Evolutionary conservation across 2,329 filamentous ascomycete species (phyloP).

Genomic region (Cytospora schulzeri): DNA sequence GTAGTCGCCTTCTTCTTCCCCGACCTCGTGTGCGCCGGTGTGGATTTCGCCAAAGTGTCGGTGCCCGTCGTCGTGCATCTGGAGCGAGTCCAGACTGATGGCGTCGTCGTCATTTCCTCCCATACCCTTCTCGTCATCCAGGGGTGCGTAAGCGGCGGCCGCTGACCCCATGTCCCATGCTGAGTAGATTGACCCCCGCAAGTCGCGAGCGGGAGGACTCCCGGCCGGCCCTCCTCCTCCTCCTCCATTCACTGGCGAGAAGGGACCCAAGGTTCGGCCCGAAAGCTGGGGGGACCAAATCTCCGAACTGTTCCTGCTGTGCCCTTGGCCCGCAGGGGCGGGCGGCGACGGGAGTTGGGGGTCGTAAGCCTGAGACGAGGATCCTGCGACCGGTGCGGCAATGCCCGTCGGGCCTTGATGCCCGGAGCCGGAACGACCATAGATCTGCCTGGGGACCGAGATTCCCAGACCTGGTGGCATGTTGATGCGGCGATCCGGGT

Average conservation of each 20-base stretch:
- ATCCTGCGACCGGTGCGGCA: slow-evolving; percentile 13
- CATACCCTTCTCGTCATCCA: not conserved
- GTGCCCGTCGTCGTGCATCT: slow-evolving; percentile 20
- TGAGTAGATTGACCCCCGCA: slow-evolving; percentile 19
- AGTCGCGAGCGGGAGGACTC: not conserved
- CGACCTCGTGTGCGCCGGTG: not conserved
- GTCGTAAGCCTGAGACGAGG: slow-evolving; percentile 17
- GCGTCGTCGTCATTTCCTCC: slow-evolving; percentile 10
- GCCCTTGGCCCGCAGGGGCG: not conserved
- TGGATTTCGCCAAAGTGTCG: not conserved
- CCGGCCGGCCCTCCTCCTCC: not conserved
- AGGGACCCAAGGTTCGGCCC: not conserved
- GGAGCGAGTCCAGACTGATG: slow-evolving; percentile 26
- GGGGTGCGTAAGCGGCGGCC: slow-evolving; percentile 7
- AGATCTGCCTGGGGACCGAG: slow-evolving; percentile 1
- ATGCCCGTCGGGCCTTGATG: slow-evolving; percentile 14
- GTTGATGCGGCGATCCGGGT: not conserved
- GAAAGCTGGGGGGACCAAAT: slow-evolving; percentile 7
- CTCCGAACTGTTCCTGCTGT: not conserved
- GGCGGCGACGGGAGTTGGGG: not conserved
- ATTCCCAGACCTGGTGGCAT: slow-evolving; percentile 19
- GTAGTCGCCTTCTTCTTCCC: slow-evolving; percentile 8
- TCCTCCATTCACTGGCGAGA: not conserved
- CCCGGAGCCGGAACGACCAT: slow-evolving; percentile 16
- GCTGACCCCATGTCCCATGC: slow-evolving; percentile 24